A percentile compares a stretch with the other conserved stretches of the same genome.
These are phyloP conservation scores for Volvox carteri DNA, from an alignment of 163 green algal genomes.

Conservation along the genomic window DNA sequence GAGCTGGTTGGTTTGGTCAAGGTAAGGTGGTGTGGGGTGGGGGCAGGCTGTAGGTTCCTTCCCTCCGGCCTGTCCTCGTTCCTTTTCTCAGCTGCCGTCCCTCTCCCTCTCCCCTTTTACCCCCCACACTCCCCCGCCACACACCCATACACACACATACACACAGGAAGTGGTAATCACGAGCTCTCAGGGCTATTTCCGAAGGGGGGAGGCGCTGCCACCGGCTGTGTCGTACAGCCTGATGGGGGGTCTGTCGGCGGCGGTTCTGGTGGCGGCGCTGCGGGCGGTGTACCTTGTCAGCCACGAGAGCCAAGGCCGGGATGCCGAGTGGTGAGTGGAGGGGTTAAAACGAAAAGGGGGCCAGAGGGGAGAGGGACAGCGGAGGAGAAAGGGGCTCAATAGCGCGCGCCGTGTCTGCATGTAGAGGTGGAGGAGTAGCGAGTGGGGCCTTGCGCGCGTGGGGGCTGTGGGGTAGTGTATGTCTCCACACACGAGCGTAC, in stretches of 20 bases:
- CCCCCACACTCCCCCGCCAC: not conserved
- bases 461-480: no score
- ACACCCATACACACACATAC: not conserved
- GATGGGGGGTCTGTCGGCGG: constrained; percentile 18
- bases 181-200: constrained; percentile 55
- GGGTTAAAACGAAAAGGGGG: not conserved
- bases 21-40: constrained; percentile 3
- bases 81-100: not conserved
- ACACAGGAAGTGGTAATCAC: constrained; percentile 40
- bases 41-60: no score
- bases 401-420: no score
- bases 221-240: constrained; percentile 27
- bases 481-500: no score
- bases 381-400: not conserved
- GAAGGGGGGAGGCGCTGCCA: constrained; percentile 29
- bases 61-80: not conserved
- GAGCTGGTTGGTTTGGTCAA: constrained; percentile 29
- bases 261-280: constrained; percentile 35
- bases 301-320: constrained; percentile 28
- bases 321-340: constrained; percentile 38
- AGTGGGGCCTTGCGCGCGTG: no score
- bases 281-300: constrained; percentile 52
- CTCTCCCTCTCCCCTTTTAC: not conserved
- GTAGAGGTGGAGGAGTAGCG: no score
- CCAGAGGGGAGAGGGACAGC: not conserved